Evolutionary conservation across 352 stramenopile species (phyloP).

Genomic region (Phytophthora ohioensis): DNA sequence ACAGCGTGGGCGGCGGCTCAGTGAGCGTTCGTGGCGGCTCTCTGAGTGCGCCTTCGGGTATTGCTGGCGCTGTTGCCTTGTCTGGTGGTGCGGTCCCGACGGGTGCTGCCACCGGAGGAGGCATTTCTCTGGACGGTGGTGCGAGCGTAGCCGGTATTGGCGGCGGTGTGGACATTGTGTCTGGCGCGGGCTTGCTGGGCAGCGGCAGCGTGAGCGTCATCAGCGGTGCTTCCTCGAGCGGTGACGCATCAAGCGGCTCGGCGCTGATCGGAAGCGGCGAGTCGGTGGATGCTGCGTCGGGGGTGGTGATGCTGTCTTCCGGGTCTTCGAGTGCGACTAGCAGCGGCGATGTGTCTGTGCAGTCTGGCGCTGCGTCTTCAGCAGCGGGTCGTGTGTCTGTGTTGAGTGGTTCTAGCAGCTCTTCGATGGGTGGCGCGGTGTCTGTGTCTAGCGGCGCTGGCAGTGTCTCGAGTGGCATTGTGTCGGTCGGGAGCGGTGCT

Average conservation of each 20-base stretch:
- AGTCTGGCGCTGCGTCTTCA: constrained; percentile 6
- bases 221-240: constrained; percentile 10
- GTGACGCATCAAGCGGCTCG: constrained; percentile 9
- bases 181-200: constrained; percentile 19
- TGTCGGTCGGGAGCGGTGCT: constrained; percentile 24
- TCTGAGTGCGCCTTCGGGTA: constrained; percentile 18
- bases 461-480: constrained; percentile 15
- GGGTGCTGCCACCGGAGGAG: constrained; percentile 15
- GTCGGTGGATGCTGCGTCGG: constrained; percentile 27
- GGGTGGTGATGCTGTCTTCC: no score
- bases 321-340: no score
- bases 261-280: constrained; percentile 22
- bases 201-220: constrained; percentile 17
- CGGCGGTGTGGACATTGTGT: constrained; percentile 15
- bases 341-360: constrained; percentile 3
- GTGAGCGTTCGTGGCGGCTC: constrained; percentile 22
- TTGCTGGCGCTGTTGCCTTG: constrained; percentile 21
- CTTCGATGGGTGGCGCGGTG: no score
- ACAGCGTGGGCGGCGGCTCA: constrained; percentile 21
- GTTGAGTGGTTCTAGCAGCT: no score
- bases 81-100: constrained; percentile 28
- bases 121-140: constrained; percentile 15
- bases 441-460: constrained; percentile 14
- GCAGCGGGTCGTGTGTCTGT: constrained; percentile 20
- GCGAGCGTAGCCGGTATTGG: constrained; percentile 12